A percentile compares a stretch with the other conserved stretches of the same genome.
Conservation (phyloP, 2,329 filamentous ascomycete genomes). For the Whalleya microplaca region DNA sequence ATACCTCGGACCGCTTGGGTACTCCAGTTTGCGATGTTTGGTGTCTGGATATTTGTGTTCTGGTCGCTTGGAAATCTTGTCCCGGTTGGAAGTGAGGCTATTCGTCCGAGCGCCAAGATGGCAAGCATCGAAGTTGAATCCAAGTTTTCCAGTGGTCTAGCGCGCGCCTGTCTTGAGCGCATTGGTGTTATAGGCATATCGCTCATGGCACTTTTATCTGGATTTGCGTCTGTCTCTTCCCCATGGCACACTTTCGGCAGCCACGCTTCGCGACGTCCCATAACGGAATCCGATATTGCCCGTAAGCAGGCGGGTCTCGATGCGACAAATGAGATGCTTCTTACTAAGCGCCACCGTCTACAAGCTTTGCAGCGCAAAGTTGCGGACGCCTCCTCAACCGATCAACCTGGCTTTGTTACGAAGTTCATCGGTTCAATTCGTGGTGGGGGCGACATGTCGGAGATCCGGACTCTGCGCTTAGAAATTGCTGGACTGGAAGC, state of each 20-base stretch:
- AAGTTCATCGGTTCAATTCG: conserved; percentile 75
- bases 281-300: conserved; percentile 74
- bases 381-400: conserved; percentile 43
- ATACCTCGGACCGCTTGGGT: conserved; percentile 65
- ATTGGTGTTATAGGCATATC: conserved; percentile 85
- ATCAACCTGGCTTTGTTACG: conserved; percentile 65
- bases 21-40: conserved; percentile 65
- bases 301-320: conserved; percentile 80
- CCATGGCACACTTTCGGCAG: conserved; percentile 83
- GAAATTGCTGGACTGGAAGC: conserved; percentile 80
- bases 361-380: conserved; percentile 70
- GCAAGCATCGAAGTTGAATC: conserved; percentile 46
- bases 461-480: conserved; percentile 66
- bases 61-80: conserved; percentile 75
- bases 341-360: conserved; percentile 73
- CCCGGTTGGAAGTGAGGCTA: conserved; percentile 46
- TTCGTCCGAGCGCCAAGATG: conserved; percentile 45
- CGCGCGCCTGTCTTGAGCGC: conserved; percentile 63
- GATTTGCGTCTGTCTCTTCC: conserved; percentile 85
- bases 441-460: conserved; percentile 62
- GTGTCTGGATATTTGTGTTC: conserved; percentile 71
- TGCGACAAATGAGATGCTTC: conserved; percentile 78
- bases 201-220: conserved; percentile 84
- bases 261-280: conserved; percentile 57
- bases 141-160: conserved; percentile 45